Evolutionary conservation across 2,329 filamentous ascomycete genomes (phyloP), one percentile per base, ranked within the genome.

Genomic region (Gyromitra esculenta): DNA sequence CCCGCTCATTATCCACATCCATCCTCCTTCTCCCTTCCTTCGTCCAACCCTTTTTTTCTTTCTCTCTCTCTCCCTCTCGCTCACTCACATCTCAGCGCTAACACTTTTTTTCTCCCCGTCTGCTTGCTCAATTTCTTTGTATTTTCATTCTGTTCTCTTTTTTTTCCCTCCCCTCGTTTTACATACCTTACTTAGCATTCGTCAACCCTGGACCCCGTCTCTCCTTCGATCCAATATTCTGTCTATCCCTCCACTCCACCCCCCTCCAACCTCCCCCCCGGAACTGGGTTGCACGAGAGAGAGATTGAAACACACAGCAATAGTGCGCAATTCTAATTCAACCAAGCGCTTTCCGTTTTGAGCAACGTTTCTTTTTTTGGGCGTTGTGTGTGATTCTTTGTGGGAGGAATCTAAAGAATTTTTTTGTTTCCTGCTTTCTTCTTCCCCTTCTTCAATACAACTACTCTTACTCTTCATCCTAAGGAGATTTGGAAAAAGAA

Each of bases 261-360:
- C 25, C 25, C 25, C 25, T 31, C 25, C 25, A 31, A 31, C 25
- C 25, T 3, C 25, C 25, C 41, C 62, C 18, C 60, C 39, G 43
- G 62, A 77, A 66, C 57, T 48, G 13, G 65, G 70, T 73, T 69
- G 73, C 59, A 73, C 70, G 73, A 65, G 63, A 65, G 63, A 73
- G 63, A 64, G 72, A 73, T 72, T 72, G 75, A 70, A 77, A 77
- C 70, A 63, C 45, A 62, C 63, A 73, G 45, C 43, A 68, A 73
- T 48, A 73, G 50, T 68, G 67, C 43, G 64, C 59, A 56, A 64
- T 69, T 74, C 56, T 21, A 74, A 74, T 77, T 75, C 75, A 77
- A 77, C 64, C 65, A 73, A 71, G 70, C 64, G 70, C 64, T 77
- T 78, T 71, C 77, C 75, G 63, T 54, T 70, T 67, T 73, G 54